A percentile compares a stretch with the other conserved stretches of the same genome.
phyloP scores from a whole-genome alignment of 1,139 yeast genomes.

The Protomyces pachydermus region DNA sequence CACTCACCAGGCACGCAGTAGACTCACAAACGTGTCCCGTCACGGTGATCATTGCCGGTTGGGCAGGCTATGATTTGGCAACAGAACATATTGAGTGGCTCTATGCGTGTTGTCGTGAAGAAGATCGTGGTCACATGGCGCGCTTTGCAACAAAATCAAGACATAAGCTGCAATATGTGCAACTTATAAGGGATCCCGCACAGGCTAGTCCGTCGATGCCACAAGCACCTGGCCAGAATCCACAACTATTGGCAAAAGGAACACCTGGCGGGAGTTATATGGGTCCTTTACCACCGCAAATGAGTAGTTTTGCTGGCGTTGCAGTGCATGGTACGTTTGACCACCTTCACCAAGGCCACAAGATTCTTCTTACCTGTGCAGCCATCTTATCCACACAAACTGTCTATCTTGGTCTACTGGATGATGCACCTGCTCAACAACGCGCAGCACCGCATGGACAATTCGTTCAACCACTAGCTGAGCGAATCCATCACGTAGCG shows the following conservation, averaged over 20 bases:
- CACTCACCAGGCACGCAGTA: background rate
- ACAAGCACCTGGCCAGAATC: background rate
- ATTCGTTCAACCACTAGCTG: constrained; percentile 49
- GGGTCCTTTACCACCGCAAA: background rate
- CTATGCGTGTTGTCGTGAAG: background rate
- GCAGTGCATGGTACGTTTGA: constrained; percentile 98
- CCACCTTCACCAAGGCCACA: constrained; percentile 94
- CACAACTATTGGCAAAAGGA: background rate
- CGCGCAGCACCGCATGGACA: constrained; percentile 49
- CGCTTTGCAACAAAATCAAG: background rate
- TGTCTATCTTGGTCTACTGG: constrained; percentile 64
- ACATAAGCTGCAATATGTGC: background rate
- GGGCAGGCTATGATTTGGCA: constrained; percentile 23
- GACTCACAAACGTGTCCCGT: background rate
- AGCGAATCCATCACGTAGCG: constrained; percentile 70
- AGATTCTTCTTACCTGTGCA: constrained; percentile 69
- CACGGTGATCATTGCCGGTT: constrained; percentile 5
- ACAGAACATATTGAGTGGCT: constrained; percentile 11
- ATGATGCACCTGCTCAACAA: constrained; percentile 67
- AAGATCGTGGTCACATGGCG: background rate
- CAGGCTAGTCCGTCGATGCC: background rate
- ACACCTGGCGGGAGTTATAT: background rate
- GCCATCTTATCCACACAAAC: constrained; percentile 53
- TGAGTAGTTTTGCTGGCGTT: constrained; percentile 5
- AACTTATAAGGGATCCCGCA: background rate